Evolutionary conservation across 768 basidiomycete genomes (phyloP).

Genomic region (Candolleomyces eurysporus): DNA sequence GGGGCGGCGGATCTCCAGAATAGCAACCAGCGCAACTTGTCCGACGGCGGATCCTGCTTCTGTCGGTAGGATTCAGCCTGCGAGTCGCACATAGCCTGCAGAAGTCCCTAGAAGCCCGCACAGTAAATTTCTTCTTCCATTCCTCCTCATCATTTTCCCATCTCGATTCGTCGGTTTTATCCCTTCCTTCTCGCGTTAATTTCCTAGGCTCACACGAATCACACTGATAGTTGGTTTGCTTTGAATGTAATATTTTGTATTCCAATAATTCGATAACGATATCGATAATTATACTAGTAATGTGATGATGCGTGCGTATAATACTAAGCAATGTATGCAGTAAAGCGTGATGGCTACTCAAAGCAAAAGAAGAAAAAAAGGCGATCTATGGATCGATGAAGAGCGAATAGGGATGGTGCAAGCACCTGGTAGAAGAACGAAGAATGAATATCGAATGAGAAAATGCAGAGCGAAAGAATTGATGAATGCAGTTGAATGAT

Average conservation of each 20-base stretch:
- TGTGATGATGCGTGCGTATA: not conserved
- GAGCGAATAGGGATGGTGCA: not conserved
- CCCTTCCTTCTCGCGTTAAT: too few species aligned
- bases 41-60: too few species aligned
- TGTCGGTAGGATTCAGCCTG: too few species aligned
- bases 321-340: too few species aligned
- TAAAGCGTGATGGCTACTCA: not conserved
- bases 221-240: not conserved
- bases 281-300: constrained; percentile 5
- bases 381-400: not conserved
- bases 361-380: not conserved
- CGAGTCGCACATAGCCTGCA: too few species aligned
- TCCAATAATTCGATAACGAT: not conserved
- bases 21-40: too few species aligned
- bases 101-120: too few species aligned
- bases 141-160: too few species aligned
- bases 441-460: not conserved
- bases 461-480: too few species aligned
- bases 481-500: not conserved
- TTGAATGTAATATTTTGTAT: not conserved
- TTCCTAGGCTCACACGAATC: not conserved
- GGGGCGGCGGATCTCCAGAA: too few species aligned
- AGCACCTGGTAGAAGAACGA: constrained; percentile 4
- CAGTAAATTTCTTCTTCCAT: too few species aligned
- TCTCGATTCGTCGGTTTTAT: too few species aligned